phyloP scores from a whole-genome alignment of 768 basidiomycete genomes.

The Mycena polygramma region DNA sequence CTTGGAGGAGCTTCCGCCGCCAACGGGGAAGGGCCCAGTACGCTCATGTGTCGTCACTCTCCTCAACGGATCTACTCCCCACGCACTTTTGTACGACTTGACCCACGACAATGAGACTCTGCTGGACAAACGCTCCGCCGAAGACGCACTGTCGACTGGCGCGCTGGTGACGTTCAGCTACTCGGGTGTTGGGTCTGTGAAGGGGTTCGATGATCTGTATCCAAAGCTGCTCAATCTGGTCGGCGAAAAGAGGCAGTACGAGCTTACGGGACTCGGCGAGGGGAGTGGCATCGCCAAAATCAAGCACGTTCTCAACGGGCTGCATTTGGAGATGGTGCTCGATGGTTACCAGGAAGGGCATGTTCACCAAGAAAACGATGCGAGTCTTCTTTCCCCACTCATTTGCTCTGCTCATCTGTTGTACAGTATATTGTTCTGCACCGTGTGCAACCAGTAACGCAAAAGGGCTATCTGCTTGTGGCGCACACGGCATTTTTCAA shows the following conservation, averaged over 20 bases:
- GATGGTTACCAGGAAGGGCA: conserved; percentile 91
- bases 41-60: conserved; percentile 82
- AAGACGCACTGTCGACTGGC: conserved; percentile 95
- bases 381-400: conserved; percentile 54
- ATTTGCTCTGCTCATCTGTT: neutral
- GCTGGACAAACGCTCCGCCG: conserved; percentile 89
- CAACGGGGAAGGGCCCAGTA: conserved; percentile 84
- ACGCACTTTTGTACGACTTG: conserved; percentile 94
- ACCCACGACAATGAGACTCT: conserved; percentile 99
- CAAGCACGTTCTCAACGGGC: conserved; percentile 83
- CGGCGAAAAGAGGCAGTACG: conserved; percentile 84
- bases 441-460: conserved; percentile 90
- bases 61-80: conserved; percentile 88
- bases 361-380: conserved; percentile 97
- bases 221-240: conserved; percentile 95
- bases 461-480: conserved; percentile 93
- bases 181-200: conserved; percentile 92
- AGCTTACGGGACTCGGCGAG: conserved; percentile 70
- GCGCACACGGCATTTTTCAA: conserved; percentile 94
- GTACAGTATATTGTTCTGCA: conserved; percentile 92
- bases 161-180: conserved; percentile 93
- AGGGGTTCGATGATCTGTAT: conserved; percentile 98
- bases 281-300: conserved; percentile 68
- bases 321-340: conserved; percentile 95
- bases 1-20: conserved; percentile 81